Evolutionary conservation across 371 early-diverging fungal species (phyloP).

Genomic region (Thermomucor indicae-seudaticae): DNA sequence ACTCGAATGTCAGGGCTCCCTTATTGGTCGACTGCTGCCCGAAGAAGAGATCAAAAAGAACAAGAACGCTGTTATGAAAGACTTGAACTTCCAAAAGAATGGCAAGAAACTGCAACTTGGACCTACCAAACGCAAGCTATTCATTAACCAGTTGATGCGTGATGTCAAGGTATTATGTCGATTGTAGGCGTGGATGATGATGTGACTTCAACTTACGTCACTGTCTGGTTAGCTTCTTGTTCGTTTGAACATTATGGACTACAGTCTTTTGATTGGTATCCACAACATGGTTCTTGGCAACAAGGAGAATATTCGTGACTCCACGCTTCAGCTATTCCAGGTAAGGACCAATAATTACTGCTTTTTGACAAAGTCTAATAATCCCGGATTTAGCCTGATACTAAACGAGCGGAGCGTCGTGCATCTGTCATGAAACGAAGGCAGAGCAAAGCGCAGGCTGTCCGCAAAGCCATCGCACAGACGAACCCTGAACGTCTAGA

Average conservation of each 20-base stretch:
- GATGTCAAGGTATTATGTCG: slow-evolving; percentile 67
- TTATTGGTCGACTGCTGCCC: slow-evolving; percentile 78
- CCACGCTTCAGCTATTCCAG: slow-evolving; percentile 71
- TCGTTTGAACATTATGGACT: slow-evolving; percentile 87
- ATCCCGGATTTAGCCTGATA: slow-evolving; percentile 34
- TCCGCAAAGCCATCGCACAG: slow-evolving; percentile 67
- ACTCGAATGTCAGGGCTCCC: slow-evolving; percentile 51
- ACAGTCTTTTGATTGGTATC: slow-evolving; percentile 89
- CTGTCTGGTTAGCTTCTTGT: slow-evolving; percentile 53
- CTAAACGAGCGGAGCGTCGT: slow-evolving; percentile 43
- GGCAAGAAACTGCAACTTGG: slow-evolving; percentile 79
- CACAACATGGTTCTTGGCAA: slow-evolving; percentile 88
- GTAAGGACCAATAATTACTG: slow-evolving; percentile 62
- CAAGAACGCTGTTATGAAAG: slow-evolving; percentile 90
- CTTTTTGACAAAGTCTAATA: slow-evolving; percentile 19
- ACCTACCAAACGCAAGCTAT: slow-evolving; percentile 73
- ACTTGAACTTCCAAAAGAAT: slow-evolving; percentile 88
- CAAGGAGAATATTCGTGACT: slow-evolving; percentile 83
- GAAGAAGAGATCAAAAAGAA: slow-evolving; percentile 73
- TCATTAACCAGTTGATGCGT: slow-evolving; percentile 81
- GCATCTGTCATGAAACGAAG: slow-evolving; percentile 44
- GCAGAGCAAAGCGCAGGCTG: slow-evolving; percentile 62
- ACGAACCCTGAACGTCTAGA: slow-evolving; percentile 70
- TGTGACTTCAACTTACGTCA: slow-evolving; percentile 39
- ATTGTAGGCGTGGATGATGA: slow-evolving; percentile 26